A percentile compares a stretch with the other conserved stretches of the same genome.
These are phyloP conservation scores for Lactarius hatsudake DNA, from an alignment of 768 basidiomycete genomes.

Conservation along the genomic window DNA sequence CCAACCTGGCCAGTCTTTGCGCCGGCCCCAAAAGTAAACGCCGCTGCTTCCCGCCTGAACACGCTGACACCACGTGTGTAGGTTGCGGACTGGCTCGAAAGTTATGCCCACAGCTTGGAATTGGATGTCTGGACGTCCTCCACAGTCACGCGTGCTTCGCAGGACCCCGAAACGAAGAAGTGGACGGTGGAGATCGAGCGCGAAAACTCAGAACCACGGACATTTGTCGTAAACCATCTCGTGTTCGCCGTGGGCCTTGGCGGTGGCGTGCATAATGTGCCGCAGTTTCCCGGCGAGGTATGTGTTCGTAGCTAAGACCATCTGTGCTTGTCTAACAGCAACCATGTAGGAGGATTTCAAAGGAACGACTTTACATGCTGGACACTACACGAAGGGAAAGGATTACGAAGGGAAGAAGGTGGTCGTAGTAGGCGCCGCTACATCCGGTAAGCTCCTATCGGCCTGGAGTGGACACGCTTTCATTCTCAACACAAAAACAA, in stretches of 20 bases:
- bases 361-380: slow-evolving; percentile 36
- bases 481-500: neutral
- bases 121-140: slow-evolving; percentile 61
- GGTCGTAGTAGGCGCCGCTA: slow-evolving; percentile 41
- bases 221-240: slow-evolving; percentile 31
- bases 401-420: slow-evolving; percentile 41
- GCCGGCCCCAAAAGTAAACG: slow-evolving; percentile 33
- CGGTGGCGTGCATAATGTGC: slow-evolving; percentile 36
- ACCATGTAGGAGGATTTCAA: slow-evolving; percentile 34
- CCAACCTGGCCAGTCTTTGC: slow-evolving; percentile 34
- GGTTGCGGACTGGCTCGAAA: slow-evolving; percentile 68
- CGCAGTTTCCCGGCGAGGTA: slow-evolving; percentile 28
- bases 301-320: neutral
- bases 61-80: slow-evolving; percentile 29
- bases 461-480: neutral
- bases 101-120: slow-evolving; percentile 57
- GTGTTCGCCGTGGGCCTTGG: slow-evolving; percentile 37
- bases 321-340: neutral
- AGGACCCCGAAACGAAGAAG: slow-evolving; percentile 26
- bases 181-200: slow-evolving; percentile 27
- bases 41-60: neutral
- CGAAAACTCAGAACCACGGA: slow-evolving; percentile 13
- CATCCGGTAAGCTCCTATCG: slow-evolving; percentile 24
- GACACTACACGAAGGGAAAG: slow-evolving; percentile 32
- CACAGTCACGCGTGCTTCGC: slow-evolving; percentile 21